Evolutionary conservation across 2,329 filamentous ascomycete genomes (phyloP).

Genomic region (Colletotrichum chrysophilum): DNA sequence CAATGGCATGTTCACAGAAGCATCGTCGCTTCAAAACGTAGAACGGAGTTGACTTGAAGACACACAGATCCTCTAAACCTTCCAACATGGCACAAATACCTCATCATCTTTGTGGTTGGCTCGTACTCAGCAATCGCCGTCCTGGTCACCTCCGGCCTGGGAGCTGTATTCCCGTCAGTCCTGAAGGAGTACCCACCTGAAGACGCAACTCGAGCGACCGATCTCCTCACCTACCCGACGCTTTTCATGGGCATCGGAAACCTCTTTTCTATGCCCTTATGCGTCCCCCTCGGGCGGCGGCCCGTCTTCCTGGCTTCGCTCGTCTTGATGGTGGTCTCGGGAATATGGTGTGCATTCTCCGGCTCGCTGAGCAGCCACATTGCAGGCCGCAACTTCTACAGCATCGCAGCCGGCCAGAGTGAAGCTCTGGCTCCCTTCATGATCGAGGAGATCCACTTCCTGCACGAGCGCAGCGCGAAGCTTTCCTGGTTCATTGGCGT

Average conservation of each 20-base stretch:
- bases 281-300: constrained; percentile 33
- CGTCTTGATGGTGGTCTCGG: constrained; percentile 28
- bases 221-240: constrained; percentile 36
- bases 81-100: constrained; percentile 26
- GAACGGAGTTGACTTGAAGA: not conserved
- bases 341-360: constrained; percentile 20
- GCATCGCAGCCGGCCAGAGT: constrained; percentile 36
- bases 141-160: constrained; percentile 22
- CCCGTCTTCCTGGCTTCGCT: constrained; percentile 33
- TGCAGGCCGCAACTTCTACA: constrained; percentile 30
- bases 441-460: constrained; percentile 28
- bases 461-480: constrained; percentile 23
- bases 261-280: constrained; percentile 36
- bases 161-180: constrained; percentile 17
- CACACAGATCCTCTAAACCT: constrained; percentile 29
- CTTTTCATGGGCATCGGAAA: constrained; percentile 33
- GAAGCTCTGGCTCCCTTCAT: constrained; percentile 30
- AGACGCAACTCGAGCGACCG: constrained; percentile 11
- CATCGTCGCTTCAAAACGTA: not conserved
- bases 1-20: not conserved
- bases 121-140: constrained; percentile 19
- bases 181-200: constrained; percentile 22
- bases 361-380: constrained; percentile 10
- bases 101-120: constrained; percentile 26
- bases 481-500: constrained; percentile 23